phyloP scores from a whole-genome alignment of 768 basidiomycete species.

The Leccinum arenicola region DNA sequence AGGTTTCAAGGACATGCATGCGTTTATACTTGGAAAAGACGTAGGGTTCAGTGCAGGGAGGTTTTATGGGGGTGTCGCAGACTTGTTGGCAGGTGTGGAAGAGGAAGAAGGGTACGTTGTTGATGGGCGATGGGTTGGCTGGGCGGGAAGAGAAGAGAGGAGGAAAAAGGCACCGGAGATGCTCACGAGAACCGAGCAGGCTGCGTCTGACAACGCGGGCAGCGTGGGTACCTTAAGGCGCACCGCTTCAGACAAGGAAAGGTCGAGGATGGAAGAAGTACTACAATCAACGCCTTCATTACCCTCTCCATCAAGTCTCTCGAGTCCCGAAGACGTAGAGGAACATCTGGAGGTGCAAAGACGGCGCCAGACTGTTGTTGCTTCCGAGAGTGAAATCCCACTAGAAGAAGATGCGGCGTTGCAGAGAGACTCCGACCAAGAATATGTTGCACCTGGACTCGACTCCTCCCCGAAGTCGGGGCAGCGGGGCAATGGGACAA shows the following conservation, averaged over 20 bases:
- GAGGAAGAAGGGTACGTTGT: slow-evolving; percentile 47
- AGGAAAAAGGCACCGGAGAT: slow-evolving; percentile 4
- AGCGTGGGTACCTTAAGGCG: slow-evolving; percentile 6
- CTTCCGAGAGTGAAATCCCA: neutral
- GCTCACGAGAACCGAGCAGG: slow-evolving; percentile 1
- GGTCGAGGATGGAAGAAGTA: slow-evolving; percentile 26
- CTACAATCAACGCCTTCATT: slow-evolving; percentile 12
- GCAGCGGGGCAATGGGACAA: neutral
- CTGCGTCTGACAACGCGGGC: neutral
- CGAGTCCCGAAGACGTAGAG: slow-evolving; percentile 1
- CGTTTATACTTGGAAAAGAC: slow-evolving; percentile 82
- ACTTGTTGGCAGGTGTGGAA: slow-evolving; percentile 74
- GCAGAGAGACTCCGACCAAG: neutral
- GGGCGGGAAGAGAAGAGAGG: slow-evolving; percentile 15
- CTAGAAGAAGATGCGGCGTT: neutral
- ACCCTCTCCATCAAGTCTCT: slow-evolving; percentile 2
- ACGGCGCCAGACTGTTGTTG: neutral
- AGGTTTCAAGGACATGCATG: slow-evolving; percentile 77
- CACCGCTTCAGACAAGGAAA: slow-evolving; percentile 25
- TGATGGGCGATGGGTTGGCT: slow-evolving; percentile 23
- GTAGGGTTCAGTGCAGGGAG: slow-evolving; percentile 91
- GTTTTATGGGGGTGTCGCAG: slow-evolving; percentile 83
- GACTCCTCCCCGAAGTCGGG: neutral
- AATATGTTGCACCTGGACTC: neutral
- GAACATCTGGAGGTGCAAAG: slow-evolving; percentile 1